Conservation (phyloP, 176 grass and related monocot species). For the Carex scoparia region DNA sequence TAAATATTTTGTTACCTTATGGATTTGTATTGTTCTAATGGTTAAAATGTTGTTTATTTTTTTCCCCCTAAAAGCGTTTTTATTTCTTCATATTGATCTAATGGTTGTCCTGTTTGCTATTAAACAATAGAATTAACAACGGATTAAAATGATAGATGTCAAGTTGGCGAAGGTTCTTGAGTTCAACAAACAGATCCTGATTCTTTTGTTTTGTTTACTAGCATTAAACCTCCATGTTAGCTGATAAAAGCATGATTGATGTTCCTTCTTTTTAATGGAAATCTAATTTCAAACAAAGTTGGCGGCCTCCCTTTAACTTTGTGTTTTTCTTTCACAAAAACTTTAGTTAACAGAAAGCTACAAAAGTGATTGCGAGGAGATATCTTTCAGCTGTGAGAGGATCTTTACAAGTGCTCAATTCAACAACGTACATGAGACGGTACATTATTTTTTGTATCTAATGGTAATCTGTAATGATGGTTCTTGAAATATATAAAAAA, state of each 20-base stretch:
- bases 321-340: constrained; percentile 15
- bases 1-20: too few species aligned
- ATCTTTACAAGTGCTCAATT: not conserved
- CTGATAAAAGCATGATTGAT: not conserved
- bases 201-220: constrained; percentile 6
- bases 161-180: not conserved
- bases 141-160: not conserved
- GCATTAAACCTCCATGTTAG: not conserved
- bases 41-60: not conserved
- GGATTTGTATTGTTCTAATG: not conserved
- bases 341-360: constrained; percentile 2
- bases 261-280: not conserved
- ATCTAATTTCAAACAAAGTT: constrained; percentile 12
- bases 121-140: not conserved
- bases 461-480: not conserved
- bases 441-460: not conserved
- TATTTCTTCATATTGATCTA: not conserved
- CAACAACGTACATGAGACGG: not conserved
- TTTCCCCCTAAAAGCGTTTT: too few species aligned
- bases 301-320: constrained; percentile 16
- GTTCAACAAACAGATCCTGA: not conserved
- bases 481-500: not conserved
- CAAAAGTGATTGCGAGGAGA: constrained; percentile 7
- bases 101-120: not conserved
- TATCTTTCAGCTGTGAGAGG: not conserved